Base-by-base conservation (phyloP, 306 rosid species). In the Betula pendula region DNA sequence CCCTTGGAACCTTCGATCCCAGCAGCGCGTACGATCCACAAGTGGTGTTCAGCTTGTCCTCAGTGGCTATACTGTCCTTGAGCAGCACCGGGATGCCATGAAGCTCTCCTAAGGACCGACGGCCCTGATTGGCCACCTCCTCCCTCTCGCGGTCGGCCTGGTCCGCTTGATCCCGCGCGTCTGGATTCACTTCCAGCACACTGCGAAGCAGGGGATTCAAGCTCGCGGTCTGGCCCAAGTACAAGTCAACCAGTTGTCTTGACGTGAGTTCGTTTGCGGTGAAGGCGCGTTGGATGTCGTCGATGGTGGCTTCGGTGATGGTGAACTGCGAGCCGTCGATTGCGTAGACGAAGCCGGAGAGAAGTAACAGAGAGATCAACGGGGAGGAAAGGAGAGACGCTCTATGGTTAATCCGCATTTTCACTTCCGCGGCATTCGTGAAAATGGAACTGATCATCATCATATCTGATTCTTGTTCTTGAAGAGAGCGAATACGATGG, bases 101-200 rank as follows among this genome's bases (percentile, higher is more conserved):
- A 25, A 89, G 79, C 58, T 72, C 60, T 3, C 81, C 77, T 31
- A 59, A 31, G n/a, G n/a, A 25, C n/a, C 29, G 33, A 31, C 74
- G 53, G 56, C 74, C 50, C 29, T 33, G 45, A 6, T 27, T 38
- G 20, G 56, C 44, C 24, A 70, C 72, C 20, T 44, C 31, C 29
- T 22, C 22, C 63, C 96, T 84, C 82, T 87, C 81, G 0, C 63
- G 62, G 63, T 90, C 97, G 4, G 92, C 96, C 50, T 81, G 16
- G 15, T 84, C 91, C 59, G 92, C 97, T 58, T 88, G 89, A 74
- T 72, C 80, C 7, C 76, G 74, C 4, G 88, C 92, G n/a, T 87
- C 93, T 0, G 96, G 96, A 60, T 90, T 92, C 40, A 92, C 70
- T 67, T 92, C 96, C 73, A 90, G 83, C 31, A 92, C 91, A 67